phyloP scores from a whole-genome alignment of 164 flowering plant species.

The Macadamia tetraphylla region DNA sequence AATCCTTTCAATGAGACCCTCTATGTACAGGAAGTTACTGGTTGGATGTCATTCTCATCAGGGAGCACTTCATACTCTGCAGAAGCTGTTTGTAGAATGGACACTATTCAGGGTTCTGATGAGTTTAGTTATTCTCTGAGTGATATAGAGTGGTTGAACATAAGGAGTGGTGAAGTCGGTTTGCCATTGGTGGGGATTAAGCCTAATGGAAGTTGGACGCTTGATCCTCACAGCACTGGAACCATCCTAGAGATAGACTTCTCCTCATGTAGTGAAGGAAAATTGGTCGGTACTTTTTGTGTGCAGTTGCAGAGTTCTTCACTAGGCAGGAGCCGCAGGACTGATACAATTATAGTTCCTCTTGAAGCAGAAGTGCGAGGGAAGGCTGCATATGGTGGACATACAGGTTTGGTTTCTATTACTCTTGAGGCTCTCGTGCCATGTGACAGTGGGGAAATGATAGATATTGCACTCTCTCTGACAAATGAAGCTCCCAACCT shows the following conservation, averaged over 20 bases:
- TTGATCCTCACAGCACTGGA: conserved; percentile 46
- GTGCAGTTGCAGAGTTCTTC: conserved; percentile 49
- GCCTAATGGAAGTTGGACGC: conserved; percentile 55
- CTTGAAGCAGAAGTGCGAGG: conserved; percentile 49
- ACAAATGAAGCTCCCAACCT: conserved; percentile 43
- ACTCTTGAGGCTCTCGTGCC: conserved; percentile 38
- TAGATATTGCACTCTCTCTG: conserved; percentile 40
- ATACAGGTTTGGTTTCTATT: conserved; percentile 33
- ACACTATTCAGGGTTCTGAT: conserved; percentile 13
- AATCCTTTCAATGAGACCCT: conserved; percentile 59
- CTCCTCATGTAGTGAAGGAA: conserved; percentile 31
- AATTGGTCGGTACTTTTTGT: conserved; percentile 47
- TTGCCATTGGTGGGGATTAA: conserved; percentile 41
- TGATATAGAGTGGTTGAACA: conserved; percentile 37
- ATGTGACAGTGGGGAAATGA: conserved; percentile 29
- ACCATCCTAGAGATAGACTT: conserved; percentile 48
- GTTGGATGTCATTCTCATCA: conserved; percentile 45
- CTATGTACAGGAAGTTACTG: conserved; percentile 49
- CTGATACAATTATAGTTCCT: conserved; percentile 58
- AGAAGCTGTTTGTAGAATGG: conserved; percentile 44
- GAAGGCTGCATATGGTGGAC: conserved; percentile 21
- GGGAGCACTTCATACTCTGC: conserved; percentile 37
- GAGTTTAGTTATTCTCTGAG: conserved; percentile 13
- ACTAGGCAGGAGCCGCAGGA: conserved; percentile 25
- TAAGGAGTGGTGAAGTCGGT: conserved; percentile 31